Evolutionary conservation across 2,329 filamentous ascomycete species (phyloP), one percentile per base, ranked within the genome.

Genomic region (Calonectria crousiana): DNA sequence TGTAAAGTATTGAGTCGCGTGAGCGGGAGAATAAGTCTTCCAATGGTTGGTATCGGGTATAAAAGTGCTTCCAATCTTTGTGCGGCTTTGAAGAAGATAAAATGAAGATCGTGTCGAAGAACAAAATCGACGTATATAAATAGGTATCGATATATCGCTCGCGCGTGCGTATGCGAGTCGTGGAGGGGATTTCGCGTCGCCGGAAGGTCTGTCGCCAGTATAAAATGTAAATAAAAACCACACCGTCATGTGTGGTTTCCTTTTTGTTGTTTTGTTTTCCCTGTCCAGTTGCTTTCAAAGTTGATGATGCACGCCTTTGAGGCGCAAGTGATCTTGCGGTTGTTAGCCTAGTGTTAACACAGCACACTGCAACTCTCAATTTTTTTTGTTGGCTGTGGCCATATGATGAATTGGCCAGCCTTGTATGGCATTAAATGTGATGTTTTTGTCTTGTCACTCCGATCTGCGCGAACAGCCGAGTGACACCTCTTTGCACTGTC

Each of bases 121-220:
- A 44, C 51, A 52, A 41, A 66, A 18, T 71, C 49, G 69, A 58
- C 67, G 49, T 13, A 32, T 44, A 51, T 36, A 44, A 58, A 67
- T 49, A 30, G 32, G 56, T 65, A 26, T 18, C 30, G 47, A 65
- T 68, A 36, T 58, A 69, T 62, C 53, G 67, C 52, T 68, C 47
- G 23, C 73, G 67, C 47, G 23, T 71, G 62, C 32, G 64, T 51
- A 58, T 66, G 53, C 41, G 69, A 73, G 75, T 60, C 23, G 20
- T n/a, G 26, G 26, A 20, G 49, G 20, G 20, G 58, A 18, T 67
- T 72, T 68, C 64, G 28, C 75, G 81, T 82, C 64, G 75, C 78
- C 77, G 65, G 83, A 70, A 81, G 32, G 78, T 51, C 83, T 84
- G 78, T 85, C 85, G 81, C 79, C 80, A 82, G 81, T 79, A 65